Evolutionary conservation across 805 yeast genomes (phyloP).

Genomic region (Yarrowia keelungensis): DNA sequence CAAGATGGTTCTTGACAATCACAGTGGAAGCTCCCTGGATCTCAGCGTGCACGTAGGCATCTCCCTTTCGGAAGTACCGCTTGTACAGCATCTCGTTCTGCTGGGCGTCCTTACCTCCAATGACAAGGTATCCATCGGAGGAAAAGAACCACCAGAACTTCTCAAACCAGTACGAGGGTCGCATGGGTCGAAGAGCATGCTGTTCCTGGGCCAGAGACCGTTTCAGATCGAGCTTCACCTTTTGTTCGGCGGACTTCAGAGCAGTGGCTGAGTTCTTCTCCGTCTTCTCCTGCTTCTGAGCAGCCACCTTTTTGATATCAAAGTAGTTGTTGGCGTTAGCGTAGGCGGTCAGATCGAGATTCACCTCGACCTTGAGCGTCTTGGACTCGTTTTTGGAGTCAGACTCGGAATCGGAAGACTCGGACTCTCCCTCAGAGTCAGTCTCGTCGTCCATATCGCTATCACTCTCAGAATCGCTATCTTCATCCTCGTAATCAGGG

Average conservation of each 20-base stretch:
- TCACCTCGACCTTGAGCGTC: conserved; percentile 64
- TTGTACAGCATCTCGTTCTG: conserved; percentile 84
- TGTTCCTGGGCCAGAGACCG: conserved; percentile 64
- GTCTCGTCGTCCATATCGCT: conserved; percentile 9
- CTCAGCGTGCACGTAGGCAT: conserved; percentile 76
- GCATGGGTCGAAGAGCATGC: conserved; percentile 52
- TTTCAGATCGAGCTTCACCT: conserved; percentile 74
- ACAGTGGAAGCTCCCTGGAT: conserved; percentile 76
- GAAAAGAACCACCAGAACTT: conserved; percentile 95
- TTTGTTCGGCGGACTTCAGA: conserved; percentile 79
- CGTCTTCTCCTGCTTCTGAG: conserved; percentile 79
- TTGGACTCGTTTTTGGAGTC: conserved; percentile 47
- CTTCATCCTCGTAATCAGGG: conserved; percentile 51
- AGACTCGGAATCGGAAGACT: conserved; percentile 45
- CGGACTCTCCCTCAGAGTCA: conserved; percentile 52
- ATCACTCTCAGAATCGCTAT: conserved; percentile 41
- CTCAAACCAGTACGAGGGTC: conserved; percentile 89
- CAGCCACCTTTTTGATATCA: conserved; percentile 75
- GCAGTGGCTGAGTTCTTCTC: conserved; percentile 79
- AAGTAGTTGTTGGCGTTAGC: conserved; percentile 89
- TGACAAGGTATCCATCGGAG: conserved; percentile 82
- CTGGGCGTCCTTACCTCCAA: conserved; percentile 82
- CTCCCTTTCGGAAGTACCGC: conserved; percentile 76
- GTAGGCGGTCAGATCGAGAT: conserved; percentile 74
- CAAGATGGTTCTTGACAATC: conserved; percentile 78